Conservation (phyloP, 805 yeast species). For the Wickerhamiella occidentalis region DNA sequence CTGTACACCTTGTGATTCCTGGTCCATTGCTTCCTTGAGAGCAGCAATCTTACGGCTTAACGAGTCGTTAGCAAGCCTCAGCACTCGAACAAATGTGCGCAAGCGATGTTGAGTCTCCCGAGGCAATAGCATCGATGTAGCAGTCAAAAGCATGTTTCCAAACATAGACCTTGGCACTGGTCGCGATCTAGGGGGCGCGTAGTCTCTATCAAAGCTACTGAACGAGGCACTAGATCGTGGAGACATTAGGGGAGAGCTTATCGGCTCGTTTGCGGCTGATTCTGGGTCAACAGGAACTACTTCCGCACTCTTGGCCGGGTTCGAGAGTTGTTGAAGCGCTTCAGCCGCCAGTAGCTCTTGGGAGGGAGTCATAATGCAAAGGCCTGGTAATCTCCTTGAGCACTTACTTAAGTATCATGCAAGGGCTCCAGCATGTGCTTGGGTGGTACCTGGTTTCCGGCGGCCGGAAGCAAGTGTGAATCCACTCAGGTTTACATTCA, state of each 20-base stretch:
- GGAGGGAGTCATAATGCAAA: slow-evolving; percentile 8
- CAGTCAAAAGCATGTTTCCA: slow-evolving; percentile 24
- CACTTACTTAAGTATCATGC: background rate
- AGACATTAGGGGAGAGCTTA: slow-evolving; percentile 1
- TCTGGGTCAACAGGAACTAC: background rate
- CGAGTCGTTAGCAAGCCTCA: slow-evolving; percentile 20
- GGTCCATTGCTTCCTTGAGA: slow-evolving; percentile 20
- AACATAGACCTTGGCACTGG: slow-evolving; percentile 5
- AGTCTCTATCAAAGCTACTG: slow-evolving; percentile 5
- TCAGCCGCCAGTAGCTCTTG: slow-evolving; percentile 23
- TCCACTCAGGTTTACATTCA: background rate
- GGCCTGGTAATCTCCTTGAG: background rate
- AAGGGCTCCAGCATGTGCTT: background rate
- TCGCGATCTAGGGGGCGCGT: background rate
- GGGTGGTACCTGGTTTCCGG: background rate
- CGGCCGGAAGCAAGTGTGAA: background rate
- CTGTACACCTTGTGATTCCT: slow-evolving; percentile 18
- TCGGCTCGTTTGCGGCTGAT: background rate
- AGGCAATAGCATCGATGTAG: slow-evolving; percentile 34
- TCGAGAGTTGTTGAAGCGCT: slow-evolving; percentile 19
- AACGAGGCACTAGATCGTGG: background rate
- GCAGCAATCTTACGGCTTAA: slow-evolving; percentile 20
- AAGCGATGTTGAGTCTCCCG: slow-evolving; percentile 18
- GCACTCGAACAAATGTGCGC: slow-evolving; percentile 17
- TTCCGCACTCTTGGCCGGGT: background rate